A percentile compares a stretch with the other conserved stretches of the same genome.
These are phyloP conservation scores for Chlorella sp. DNA, from an alignment of 139 green algal genomes.

Conservation along the genomic window DNA sequence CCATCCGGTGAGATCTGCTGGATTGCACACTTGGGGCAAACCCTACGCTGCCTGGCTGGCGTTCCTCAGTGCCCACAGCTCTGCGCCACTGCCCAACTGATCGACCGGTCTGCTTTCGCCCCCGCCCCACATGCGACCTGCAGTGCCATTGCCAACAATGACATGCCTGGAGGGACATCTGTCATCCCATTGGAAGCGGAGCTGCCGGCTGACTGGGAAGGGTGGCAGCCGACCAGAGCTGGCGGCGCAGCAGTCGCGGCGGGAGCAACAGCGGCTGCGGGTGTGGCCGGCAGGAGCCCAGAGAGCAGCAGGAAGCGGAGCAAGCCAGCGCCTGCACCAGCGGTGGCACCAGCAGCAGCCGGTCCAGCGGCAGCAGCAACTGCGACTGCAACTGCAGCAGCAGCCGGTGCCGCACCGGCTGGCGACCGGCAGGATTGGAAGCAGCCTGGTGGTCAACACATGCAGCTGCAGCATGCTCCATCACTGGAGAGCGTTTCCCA, in stretches of 20 bases:
- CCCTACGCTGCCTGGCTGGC: too few species aligned
- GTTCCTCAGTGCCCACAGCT: too few species aligned
- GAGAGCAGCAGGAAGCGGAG: too few species aligned
- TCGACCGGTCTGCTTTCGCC: too few species aligned
- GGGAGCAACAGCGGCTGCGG: not conserved
- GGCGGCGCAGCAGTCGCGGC: too few species aligned
- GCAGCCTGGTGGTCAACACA: too few species aligned
- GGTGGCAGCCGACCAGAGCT: slow-evolving; percentile 17
- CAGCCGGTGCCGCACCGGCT: not conserved
- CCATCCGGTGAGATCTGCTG: slow-evolving; percentile 51
- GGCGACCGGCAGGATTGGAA: too few species aligned
- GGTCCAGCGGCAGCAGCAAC: not conserved
- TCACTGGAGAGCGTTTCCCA: too few species aligned
- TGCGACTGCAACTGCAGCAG: not conserved
- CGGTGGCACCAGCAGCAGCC: not conserved
- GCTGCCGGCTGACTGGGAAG: slow-evolving; percentile 27
- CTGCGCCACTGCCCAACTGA: too few species aligned
- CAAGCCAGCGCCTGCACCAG: too few species aligned
- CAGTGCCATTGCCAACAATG: slow-evolving; percentile 76
- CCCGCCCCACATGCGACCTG: not conserved
- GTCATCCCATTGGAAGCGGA: slow-evolving; percentile 45
- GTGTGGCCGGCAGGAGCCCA: not conserved
- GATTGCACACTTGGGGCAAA: too few species aligned
- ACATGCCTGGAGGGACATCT: slow-evolving; percentile 68
- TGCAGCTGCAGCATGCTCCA: too few species aligned